A percentile compares a stretch with the other conserved stretches of the same genome.
Evolutionary conservation across 768 basidiomycete species (phyloP).

Genomic region (Trametes villosa): DNA sequence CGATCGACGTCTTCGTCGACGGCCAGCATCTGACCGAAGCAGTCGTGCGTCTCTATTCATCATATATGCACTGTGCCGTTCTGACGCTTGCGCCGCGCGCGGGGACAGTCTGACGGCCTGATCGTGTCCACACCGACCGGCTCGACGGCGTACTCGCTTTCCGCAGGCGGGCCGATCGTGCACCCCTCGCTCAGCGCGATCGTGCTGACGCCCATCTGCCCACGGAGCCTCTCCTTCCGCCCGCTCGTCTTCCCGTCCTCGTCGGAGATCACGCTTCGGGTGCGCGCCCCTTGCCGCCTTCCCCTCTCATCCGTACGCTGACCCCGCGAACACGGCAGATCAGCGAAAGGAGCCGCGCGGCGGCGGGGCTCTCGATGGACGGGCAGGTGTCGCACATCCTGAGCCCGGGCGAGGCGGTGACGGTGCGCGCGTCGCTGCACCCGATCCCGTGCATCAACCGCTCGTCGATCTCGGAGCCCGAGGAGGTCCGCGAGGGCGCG

Average conservation of each 20-base stretch:
- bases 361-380: conserved; percentile 92
- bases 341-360: conserved; percentile 80
- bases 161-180: conserved; percentile 94
- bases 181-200: conserved; percentile 90
- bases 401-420: conserved; percentile 83
- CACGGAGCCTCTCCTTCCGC: conserved; percentile 88
- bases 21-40: conserved; percentile 95
- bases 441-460: conserved; percentile 94
- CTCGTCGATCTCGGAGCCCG: conserved; percentile 67
- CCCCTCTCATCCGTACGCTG: no score
- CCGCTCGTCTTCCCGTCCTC: conserved; percentile 89
- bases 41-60: conserved; percentile 62
- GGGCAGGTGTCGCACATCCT: conserved; percentile 85
- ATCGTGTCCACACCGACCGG: conserved; percentile 96
- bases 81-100: background rate
- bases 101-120: conserved; percentile 87
- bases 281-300: conserved; percentile 40
- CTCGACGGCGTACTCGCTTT: conserved; percentile 94
- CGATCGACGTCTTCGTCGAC: conserved; percentile 92
- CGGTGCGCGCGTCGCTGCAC: conserved; percentile 81
- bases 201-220: conserved; percentile 95
- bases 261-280: conserved; percentile 73
- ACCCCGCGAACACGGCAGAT: no score
- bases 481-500: conserved; percentile 19
- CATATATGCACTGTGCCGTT: background rate